These are phyloP conservation scores for Metschnikowia santaceciliae DNA, from an alignment of 805 yeast species.

Conservation along the genomic window DNA sequence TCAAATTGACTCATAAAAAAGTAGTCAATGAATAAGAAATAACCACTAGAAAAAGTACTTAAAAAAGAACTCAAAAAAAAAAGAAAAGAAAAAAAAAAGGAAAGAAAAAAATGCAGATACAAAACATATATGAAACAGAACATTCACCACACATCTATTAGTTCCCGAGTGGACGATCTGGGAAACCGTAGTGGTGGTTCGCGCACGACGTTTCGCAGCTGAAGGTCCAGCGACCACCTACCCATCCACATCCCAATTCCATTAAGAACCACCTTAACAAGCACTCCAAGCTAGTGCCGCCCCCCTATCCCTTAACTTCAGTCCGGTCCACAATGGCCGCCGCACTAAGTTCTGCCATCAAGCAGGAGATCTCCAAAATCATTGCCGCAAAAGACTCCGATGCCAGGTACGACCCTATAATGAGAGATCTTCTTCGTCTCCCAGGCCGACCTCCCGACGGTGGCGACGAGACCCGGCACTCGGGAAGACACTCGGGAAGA, in stretches of 20 bases:
- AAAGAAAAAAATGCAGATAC: too few relatives aligned
- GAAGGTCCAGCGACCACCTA: background rate
- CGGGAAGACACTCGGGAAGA: too few relatives aligned
- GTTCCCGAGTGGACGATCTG: too few relatives aligned
- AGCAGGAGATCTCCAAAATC: constrained; percentile 6
- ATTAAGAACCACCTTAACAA: too few relatives aligned
- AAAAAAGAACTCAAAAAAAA: too few relatives aligned
- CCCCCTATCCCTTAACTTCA: background rate
- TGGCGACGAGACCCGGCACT: background rate
- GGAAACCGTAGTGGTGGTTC: background rate
- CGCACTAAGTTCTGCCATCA: constrained; percentile 1
- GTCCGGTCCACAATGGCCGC: constrained; percentile 1
- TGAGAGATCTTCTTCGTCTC: constrained; percentile 29
- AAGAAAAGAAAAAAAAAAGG: too few relatives aligned
- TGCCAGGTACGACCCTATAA: constrained; percentile 27
- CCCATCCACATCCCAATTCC: too few relatives aligned
- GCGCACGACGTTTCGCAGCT: constrained; percentile 5
- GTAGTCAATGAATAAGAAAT: too few relatives aligned
- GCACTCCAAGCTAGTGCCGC: background rate
- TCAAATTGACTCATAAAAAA: too few relatives aligned
- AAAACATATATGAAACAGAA: too few relatives aligned
- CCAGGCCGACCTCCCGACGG: constrained; percentile 6
- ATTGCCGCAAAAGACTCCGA: constrained; percentile 4
- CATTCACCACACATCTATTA: too few relatives aligned
- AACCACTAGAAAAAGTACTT: too few relatives aligned